phyloP scores from a whole-genome alignment of 768 basidiomycete species.

The Podaxis sp. region DNA sequence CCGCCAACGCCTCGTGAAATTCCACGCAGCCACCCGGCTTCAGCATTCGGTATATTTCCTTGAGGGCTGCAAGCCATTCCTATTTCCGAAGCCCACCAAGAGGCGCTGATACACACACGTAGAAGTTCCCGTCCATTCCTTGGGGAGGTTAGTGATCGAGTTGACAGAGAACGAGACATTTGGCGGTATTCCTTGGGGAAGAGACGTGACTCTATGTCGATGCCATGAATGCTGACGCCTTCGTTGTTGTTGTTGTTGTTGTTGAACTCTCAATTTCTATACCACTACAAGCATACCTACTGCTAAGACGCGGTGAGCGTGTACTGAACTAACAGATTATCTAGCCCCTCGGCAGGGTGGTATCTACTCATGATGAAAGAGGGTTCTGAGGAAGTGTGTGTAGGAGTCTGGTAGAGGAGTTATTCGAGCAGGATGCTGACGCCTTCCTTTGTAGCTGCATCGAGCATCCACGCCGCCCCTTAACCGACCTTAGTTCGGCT shows the following conservation, averaged over 20 bases:
- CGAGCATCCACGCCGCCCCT: neutral
- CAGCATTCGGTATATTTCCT: conserved; percentile 8
- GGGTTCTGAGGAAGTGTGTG: no score
- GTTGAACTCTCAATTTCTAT: no score
- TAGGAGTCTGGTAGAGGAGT: no score
- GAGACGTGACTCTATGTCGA: neutral
- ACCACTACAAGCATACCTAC: no score
- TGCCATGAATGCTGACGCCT: neutral
- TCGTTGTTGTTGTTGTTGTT: no score
- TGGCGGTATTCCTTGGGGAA: neutral
- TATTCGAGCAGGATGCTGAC: no score
- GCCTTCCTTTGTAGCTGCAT: neutral
- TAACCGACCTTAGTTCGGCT: neutral
- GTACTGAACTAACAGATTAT: no score
- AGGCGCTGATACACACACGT: conserved; percentile 1
- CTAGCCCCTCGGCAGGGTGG: no score
- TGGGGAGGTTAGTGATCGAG: neutral
- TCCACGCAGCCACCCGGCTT: conserved; percentile 10
- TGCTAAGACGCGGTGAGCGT: no score
- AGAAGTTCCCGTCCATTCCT: neutral
- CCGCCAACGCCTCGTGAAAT: neutral
- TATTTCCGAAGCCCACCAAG: neutral
- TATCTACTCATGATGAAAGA: no score
- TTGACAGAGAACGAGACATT: neutral
- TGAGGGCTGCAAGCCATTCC: conserved; percentile 3